Evolutionary conservation across 2,329 filamentous ascomycete genomes (phyloP), one percentile per base, ranked within the genome.

Genomic region (Claviceps sp.): DNA sequence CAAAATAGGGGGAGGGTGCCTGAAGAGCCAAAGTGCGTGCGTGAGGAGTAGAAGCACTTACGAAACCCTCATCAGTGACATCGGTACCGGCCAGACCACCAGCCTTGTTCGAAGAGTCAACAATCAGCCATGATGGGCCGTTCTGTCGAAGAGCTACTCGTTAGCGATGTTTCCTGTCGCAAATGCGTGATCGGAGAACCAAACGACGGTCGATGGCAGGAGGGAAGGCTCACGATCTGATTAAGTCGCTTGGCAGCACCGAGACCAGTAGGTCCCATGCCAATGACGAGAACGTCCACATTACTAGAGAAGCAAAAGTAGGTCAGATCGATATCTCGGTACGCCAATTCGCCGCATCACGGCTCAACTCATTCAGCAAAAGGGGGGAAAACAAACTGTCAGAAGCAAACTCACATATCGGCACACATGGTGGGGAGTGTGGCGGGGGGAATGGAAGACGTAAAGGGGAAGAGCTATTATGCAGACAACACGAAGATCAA

Each of bases 241-340:
- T 97, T 86, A 60, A 98, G 81, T 68, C 93, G 88, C 79, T 98
- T 98, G 63, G 93, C 93, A 68, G 93, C 93, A 78, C 93, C 93
- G 62, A 97, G 82, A 73, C 93, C 93, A 66, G 93, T 97, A 63
- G 93, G 93, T 67, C 93, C 93, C 73, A 91, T 91, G 67, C 93
- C 93, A 75, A 97, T 96, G 71, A 98, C 84, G 67, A 98, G 88
- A 62, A 98, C 86, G 73, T 98, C 93, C 69, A 97, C 88, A 65
- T 88, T 84, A 70, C 89, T 94, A 70, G 3, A 38, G 14, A 20
- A 41, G 5, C 5, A 14, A n/a, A 16, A n/a, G 24, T 14, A 54
- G 26, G 30, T 48, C 40, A 22, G 43, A 48, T 45, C 22, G 16
- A 38, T 51, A 37, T 54, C 63, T 53, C 62, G 60, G 38, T 16